These are phyloP conservation scores for Aspergillus egyptiacus DNA, from an alignment of 495 filamentous ascomycete species.

Conservation along the genomic window DNA sequence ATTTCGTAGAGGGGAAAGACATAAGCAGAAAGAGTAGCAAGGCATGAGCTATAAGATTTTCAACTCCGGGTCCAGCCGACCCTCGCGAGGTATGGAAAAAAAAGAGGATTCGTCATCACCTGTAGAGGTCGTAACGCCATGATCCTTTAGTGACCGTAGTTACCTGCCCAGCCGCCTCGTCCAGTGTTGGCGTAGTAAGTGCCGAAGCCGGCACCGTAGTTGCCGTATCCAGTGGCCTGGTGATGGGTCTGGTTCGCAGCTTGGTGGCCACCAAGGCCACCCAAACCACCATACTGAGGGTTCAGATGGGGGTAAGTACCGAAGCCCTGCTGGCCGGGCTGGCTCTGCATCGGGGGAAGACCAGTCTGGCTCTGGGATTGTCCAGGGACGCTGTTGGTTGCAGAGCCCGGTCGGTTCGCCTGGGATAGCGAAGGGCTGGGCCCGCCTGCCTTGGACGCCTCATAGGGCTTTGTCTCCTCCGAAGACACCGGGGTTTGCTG, in stretches of 20 bases:
- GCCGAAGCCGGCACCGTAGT: conserved; percentile 48
- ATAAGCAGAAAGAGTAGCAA: conserved; percentile 4
- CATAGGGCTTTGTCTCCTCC: conserved; percentile 74
- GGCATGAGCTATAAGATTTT: conserved; percentile 21
- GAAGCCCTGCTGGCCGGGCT: conserved; percentile 60
- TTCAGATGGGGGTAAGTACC: conserved; percentile 71
- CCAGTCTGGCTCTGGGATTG: conserved; percentile 54
- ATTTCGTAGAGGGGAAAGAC: conserved; percentile 16
- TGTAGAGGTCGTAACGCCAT: conserved; percentile 34
- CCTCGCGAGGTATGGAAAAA: conserved; percentile 21
- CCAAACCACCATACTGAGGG: conserved; percentile 66
- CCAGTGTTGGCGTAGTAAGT: conserved; percentile 50
- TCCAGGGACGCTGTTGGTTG: conserved; percentile 63
- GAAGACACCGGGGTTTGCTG: conserved; percentile 54
- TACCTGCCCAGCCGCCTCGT: conserved; percentile 65
- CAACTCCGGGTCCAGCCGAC: conserved; percentile 19
- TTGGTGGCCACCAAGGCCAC: conserved; percentile 62
- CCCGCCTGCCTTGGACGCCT: conserved; percentile 66
- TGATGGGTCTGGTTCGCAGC: conserved; percentile 56
- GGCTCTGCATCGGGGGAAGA: conserved; percentile 70
- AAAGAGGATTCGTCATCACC: conserved; percentile 31
- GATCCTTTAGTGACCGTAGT: conserved; percentile 49
- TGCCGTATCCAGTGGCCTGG: conserved; percentile 46
- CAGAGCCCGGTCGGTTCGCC: conserved; percentile 75
- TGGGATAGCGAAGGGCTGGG: conserved; percentile 81